A percentile compares a stretch with the other conserved stretches of the same genome.
Conservation (phyloP, 441 rosid species). For the Euphorbia celastroides region DNA sequence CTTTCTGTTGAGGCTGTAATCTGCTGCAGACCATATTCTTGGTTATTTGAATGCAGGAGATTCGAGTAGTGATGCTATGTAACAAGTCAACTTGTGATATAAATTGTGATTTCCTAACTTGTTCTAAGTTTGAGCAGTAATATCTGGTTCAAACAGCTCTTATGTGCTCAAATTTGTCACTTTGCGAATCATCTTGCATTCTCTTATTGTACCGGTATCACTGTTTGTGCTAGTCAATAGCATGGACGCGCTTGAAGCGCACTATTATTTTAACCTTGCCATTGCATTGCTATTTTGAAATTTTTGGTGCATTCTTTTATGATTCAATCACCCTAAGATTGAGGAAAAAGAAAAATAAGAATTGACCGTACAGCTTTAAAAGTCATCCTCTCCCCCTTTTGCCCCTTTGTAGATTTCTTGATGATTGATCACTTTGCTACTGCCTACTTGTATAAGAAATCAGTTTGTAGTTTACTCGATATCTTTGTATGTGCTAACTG, state of each 20-base stretch:
- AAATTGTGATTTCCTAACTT: no score
- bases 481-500: no score
- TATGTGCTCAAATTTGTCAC: neutral
- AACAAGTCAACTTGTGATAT: neutral
- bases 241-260: neutral
- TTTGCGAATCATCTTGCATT: neutral
- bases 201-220: no score
- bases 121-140: neutral
- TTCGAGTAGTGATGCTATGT: neutral
- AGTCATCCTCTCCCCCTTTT: no score
- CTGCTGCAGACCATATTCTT: neutral
- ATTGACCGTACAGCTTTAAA: neutral
- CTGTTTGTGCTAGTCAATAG: neutral
- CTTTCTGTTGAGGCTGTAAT: neutral
- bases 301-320: neutral
- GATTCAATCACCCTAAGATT: neutral
- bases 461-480: neutral
- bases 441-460: neutral
- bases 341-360: neutral
- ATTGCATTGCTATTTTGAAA: neutral
- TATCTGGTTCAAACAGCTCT: neutral
- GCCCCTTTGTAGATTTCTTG: no score
- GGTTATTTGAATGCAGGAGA: neutral
- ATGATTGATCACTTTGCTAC: no score
- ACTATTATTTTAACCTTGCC: neutral